Base-by-base conservation (phyloP, 1,284 basidiomycete species). In the Rhodotorula sp. region DNA sequence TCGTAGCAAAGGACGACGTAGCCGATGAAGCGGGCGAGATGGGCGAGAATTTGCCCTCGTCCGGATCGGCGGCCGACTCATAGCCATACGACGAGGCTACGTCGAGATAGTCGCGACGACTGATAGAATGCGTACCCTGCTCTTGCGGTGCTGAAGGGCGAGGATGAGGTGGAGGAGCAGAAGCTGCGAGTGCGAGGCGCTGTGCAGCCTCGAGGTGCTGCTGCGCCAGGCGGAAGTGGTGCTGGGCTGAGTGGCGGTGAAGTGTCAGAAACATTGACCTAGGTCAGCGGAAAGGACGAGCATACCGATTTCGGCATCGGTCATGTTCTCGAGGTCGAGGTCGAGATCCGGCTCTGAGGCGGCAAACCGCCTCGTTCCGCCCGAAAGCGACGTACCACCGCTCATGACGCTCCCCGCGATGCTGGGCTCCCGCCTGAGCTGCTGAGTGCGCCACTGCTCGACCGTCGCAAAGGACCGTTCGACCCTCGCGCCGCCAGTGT, bases 161-260 rank as follows among this genome's bases (percentile, higher is more conserved):
- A 14, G 25, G 9, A 1, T 50, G 66, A 7, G 27, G 23, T 10
- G 44, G 5, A 1, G 67, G 27, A 21, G 58, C 60, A 0, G 66
- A 66, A 1, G 61, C 61, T 2, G 64, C 54, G 50, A 68, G 58
- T 0, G 70, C 63, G 23, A 72, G 63, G 1, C 70, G 54, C 44
- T 68, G 70, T 1, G 70, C 70, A 7, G 70, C 70, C 41, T 68
- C 63, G 55, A 72, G 70, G 50, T 72, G 70, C 41, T 72, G 70
- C 53, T 72, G 70, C 2, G 70, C 70, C 4, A 72, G 45, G 3
- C 64, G 63, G 23, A 72, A 72, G 27, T 72, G 70, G 25, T 68
- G 66, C 59, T 72, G 70, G 21, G 70, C 70, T 72, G 49, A 23
- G 16, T 1, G 27, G 7, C n/a, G 41, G 10, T 12, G 10, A 16